Percentiles rank a stretch among this genome's conserved stretches.
phyloP scores from a whole-genome alignment of 345 rosid genomes.

The Litchi chinensis region DNA sequence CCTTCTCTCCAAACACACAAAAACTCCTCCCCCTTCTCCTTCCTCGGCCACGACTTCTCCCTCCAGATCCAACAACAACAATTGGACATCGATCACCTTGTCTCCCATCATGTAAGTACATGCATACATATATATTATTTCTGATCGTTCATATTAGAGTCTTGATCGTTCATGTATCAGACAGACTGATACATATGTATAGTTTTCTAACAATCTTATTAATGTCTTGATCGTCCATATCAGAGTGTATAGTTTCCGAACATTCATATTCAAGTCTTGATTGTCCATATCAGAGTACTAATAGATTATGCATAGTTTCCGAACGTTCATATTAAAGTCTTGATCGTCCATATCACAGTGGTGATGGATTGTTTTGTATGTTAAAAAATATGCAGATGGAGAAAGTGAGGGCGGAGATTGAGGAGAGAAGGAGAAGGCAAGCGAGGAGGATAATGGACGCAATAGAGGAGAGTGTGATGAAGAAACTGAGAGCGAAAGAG shows the following conservation, averaged over 20 bases:
- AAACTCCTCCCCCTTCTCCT: conserved; percentile 42
- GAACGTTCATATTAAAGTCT: neutral
- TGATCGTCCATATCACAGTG: too few relatives aligned
- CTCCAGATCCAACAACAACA: conserved; percentile 74
- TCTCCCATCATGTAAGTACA: conserved; percentile 67
- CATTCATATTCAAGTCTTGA: too few relatives aligned
- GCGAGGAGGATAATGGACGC: conserved; percentile 55
- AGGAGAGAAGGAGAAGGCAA: conserved; percentile 61
- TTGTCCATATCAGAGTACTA: too few relatives aligned
- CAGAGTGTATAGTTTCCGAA: too few relatives aligned
- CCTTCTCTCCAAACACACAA: conserved; percentile 27
- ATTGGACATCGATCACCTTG: conserved; percentile 55
- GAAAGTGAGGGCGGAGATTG: conserved; percentile 68
- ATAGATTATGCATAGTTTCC: too few relatives aligned
- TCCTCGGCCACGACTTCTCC: conserved; percentile 67
- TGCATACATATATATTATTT: too few relatives aligned
- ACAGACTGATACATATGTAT: too few relatives aligned
- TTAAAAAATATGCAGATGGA: conserved; percentile 48
- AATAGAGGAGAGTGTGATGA: conserved; percentile 54
- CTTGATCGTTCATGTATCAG: too few relatives aligned
- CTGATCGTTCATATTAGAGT: too few relatives aligned
- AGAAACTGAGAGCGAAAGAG: conserved; percentile 59
- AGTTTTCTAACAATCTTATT: neutral
- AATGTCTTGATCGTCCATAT: too few relatives aligned
- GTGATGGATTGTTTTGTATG: too few relatives aligned